Evolutionary conservation across 305 asterid species (phyloP).

Genomic region (Nicotiana rustica): DNA sequence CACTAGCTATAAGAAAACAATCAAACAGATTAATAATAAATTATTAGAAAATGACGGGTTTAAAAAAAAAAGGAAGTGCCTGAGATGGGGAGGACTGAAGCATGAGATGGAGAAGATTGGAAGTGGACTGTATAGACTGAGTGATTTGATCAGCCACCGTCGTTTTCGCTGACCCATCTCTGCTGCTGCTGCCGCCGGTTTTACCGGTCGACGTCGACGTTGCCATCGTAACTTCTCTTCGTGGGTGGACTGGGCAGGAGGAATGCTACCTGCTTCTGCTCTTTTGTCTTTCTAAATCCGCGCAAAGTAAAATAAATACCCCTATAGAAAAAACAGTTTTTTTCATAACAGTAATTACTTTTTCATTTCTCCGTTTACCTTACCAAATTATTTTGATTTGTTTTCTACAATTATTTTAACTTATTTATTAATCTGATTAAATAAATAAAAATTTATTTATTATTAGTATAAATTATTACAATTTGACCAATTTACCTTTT

Average conservation of each 20-base stretch:
- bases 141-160: constrained; percentile 77
- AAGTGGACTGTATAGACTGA: constrained; percentile 80
- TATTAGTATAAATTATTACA: too few species aligned
- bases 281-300: too few species aligned
- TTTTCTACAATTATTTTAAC: too few species aligned
- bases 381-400: too few species aligned
- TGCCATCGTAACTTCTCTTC: constrained; percentile 49
- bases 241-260: neutral
- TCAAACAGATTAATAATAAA: neutral
- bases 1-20: neutral
- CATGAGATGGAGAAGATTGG: constrained; percentile 94
- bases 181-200: constrained; percentile 40
- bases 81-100: constrained; percentile 84
- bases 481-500: too few species aligned
- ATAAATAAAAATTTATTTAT: too few species aligned
- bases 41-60: neutral
- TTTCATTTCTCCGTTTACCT: too few species aligned
- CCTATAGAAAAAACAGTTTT: too few species aligned
- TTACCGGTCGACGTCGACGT: constrained; percentile 40
- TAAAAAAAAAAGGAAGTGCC: constrained; percentile 34
- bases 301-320: too few species aligned
- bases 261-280: too few species aligned
- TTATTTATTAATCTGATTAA: too few species aligned
- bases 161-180: constrained; percentile 73
- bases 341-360: too few species aligned